A percentile compares a stretch with the other conserved stretches of the same genome.
These are phyloP conservation scores for Cucurbitaria berberidis DNA, from an alignment of 2,329 filamentous ascomycete species.

Conservation along the genomic window DNA sequence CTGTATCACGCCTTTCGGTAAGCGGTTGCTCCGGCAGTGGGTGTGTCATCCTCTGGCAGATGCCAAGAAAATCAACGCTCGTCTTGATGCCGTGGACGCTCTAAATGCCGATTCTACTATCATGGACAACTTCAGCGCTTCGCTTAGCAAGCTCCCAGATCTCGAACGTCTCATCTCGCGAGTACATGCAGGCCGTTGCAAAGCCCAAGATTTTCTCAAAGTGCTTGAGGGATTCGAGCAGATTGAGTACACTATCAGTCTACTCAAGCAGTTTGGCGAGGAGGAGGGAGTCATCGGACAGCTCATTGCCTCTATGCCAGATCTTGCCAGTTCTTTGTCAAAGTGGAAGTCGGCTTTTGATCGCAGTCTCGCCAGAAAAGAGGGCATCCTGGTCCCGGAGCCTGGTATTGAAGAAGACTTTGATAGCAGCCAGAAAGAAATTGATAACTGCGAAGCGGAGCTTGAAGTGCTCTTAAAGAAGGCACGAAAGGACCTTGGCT, in stretches of 20 bases:
- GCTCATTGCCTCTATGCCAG: constrained; percentile 83
- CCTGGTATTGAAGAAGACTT: constrained; percentile 90
- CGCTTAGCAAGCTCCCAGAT: constrained; percentile 90
- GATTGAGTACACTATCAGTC: constrained; percentile 89
- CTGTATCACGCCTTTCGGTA: constrained; percentile 95
- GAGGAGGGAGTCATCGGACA: constrained; percentile 84
- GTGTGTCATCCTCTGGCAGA: constrained; percentile 94
- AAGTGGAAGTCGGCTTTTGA: constrained; percentile 96
- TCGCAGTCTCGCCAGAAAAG: constrained; percentile 75
- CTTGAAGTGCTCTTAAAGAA: constrained; percentile 74
- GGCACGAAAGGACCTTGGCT: constrained; percentile 75
- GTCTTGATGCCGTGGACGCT: constrained; percentile 91
- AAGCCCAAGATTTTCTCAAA: constrained; percentile 87
- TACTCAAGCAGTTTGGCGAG: constrained; percentile 75
- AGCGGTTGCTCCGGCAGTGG: constrained; percentile 95
- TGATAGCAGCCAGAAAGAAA: constrained; percentile 78
- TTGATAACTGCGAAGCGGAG: constrained; percentile 76
- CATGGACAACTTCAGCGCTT: constrained; percentile 85
- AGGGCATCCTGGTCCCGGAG: constrained; percentile 83
- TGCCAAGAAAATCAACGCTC: constrained; percentile 85
- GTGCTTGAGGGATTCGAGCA: constrained; percentile 97
- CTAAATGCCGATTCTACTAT: constrained; percentile 82
- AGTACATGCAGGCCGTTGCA: constrained; percentile 90
- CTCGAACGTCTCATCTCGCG: constrained; percentile 92
- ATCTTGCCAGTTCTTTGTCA: constrained; percentile 73